Percentiles rank a stretch among this genome's conserved stretches.
phyloP scores from a whole-genome alignment of 2,329 filamentous ascomycete species.

The Cryphonectria carpinicola region DNA sequence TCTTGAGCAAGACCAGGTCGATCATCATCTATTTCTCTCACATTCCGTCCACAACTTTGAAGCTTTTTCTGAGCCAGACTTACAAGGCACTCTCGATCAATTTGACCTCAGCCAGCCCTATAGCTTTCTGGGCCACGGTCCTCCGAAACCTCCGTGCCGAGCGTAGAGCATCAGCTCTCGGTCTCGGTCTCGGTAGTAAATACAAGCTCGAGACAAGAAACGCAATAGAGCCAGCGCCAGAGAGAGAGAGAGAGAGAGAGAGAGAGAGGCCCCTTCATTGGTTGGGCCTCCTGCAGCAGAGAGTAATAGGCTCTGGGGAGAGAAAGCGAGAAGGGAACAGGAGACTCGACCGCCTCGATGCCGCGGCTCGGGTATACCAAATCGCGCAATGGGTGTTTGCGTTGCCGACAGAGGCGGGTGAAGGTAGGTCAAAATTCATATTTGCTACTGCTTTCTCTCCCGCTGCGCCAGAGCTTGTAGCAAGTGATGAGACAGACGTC shows the following conservation, averaged over 20 bases:
- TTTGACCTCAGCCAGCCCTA: background rate
- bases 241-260: background rate
- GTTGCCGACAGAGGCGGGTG: slow-evolving; percentile 32
- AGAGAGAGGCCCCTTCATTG: slow-evolving; percentile 5
- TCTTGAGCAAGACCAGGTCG: too few relatives aligned
- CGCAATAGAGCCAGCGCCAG: background rate
- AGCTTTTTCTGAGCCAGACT: too few relatives aligned
- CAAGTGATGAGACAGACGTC: background rate
- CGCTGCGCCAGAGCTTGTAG: background rate
- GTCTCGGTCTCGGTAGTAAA: slow-evolving; percentile 26
- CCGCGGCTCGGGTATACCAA: slow-evolving; percentile 33
- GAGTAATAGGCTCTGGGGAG: slow-evolving; percentile 8
- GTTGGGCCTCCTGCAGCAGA: background rate
- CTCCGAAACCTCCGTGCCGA: slow-evolving; percentile 1
- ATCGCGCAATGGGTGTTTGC: slow-evolving; percentile 31
- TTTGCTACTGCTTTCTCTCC: background rate
- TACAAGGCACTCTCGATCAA: too few relatives aligned
- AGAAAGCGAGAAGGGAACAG: background rate
- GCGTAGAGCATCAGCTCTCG: slow-evolving; percentile 8
- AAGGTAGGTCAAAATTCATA: slow-evolving; percentile 26
- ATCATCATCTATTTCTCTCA: too few relatives aligned
- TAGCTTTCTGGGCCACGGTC: background rate
- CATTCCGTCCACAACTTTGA: too few relatives aligned
- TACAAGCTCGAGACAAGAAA: slow-evolving; percentile 3
- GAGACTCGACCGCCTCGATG: slow-evolving; percentile 23